These are phyloP conservation scores for Platismatia glauca DNA, from an alignment of 495 filamentous ascomycete species.

Conservation along the genomic window DNA sequence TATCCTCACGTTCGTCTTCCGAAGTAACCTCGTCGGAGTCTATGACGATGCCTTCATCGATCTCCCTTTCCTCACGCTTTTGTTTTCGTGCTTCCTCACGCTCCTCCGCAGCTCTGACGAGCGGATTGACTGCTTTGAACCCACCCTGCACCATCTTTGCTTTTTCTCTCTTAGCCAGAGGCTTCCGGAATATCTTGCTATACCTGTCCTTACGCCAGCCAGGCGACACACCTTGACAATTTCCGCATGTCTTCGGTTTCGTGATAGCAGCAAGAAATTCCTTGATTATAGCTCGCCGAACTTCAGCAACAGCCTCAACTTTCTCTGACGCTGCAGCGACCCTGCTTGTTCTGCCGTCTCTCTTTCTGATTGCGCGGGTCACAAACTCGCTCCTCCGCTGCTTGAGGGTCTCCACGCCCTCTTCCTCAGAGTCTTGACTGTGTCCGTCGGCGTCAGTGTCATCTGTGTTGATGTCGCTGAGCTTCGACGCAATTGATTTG, in stretches of 20 bases:
- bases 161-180: constrained; percentile 58
- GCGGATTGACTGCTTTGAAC: constrained; percentile 56
- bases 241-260: constrained; percentile 56
- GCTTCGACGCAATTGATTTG: constrained; percentile 16
- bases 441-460: constrained; percentile 32
- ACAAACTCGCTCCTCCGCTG: constrained; percentile 62
- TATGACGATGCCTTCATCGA: constrained; percentile 33
- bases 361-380: constrained; percentile 49
- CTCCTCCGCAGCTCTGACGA: constrained; percentile 35
- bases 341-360: constrained; percentile 37
- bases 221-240: constrained; percentile 68
- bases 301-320: constrained; percentile 69
- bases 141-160: constrained; percentile 63
- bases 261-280: constrained; percentile 66
- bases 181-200: constrained; percentile 87
- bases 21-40: constrained; percentile 28
- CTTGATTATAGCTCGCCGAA: constrained; percentile 64
- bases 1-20: constrained; percentile 39
- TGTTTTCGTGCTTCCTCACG: constrained; percentile 22
- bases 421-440: constrained; percentile 42
- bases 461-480: constrained; percentile 21
- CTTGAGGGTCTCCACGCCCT: constrained; percentile 54
- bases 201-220: constrained; percentile 75
- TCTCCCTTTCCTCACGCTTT: constrained; percentile 20
- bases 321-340: constrained; percentile 52